These are phyloP conservation scores for Lophium mytilinum DNA, from an alignment of 495 filamentous ascomycete species.

Conservation along the genomic window DNA sequence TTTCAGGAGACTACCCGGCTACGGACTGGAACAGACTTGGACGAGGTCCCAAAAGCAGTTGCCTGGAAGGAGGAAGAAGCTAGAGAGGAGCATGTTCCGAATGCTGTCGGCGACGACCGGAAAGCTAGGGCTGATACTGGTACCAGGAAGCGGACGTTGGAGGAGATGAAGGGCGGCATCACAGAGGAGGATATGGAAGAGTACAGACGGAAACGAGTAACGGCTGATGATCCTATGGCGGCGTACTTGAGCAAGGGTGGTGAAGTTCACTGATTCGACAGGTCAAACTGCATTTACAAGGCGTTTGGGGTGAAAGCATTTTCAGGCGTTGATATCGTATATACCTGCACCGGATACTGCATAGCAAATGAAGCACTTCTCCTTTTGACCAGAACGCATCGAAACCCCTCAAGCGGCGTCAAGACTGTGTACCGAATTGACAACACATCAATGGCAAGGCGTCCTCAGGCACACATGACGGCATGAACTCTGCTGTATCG, in stretches of 20 bases:
- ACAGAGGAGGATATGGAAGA: conserved; percentile 76
- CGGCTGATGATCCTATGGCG: conserved; percentile 79
- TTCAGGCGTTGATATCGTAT: conserved; percentile 13
- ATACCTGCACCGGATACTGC: not conserved
- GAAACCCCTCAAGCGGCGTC: too few relatives aligned
- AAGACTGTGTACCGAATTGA: too few relatives aligned
- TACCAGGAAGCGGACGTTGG: conserved; percentile 59
- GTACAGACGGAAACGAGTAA: conserved; percentile 63
- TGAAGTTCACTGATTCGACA: conserved; percentile 23
- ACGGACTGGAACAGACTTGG: conserved; percentile 40
- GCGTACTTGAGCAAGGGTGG: conserved; percentile 58
- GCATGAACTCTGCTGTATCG: too few relatives aligned
- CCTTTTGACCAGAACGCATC: not conserved
- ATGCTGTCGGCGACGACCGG: conserved; percentile 31
- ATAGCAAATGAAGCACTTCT: too few relatives aligned
- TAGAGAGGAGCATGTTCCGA: conserved; percentile 28
- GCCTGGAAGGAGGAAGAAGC: conserved; percentile 32
- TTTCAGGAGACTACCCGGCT: conserved; percentile 59
- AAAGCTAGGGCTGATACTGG: conserved; percentile 34
- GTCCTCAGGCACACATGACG: too few relatives aligned
- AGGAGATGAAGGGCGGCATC: conserved; percentile 67
- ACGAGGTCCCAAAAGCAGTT: conserved; percentile 28
- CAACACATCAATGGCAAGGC: too few relatives aligned
- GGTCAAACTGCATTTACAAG: not conserved
- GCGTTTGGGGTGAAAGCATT: conserved; percentile 12